Percentiles rank a stretch among this genome's conserved stretches.
These are phyloP conservation scores for Pseudoscleropodium purum DNA, from an alignment of 225 moss, liverwort and hornwort species.

Conservation along the genomic window DNA sequence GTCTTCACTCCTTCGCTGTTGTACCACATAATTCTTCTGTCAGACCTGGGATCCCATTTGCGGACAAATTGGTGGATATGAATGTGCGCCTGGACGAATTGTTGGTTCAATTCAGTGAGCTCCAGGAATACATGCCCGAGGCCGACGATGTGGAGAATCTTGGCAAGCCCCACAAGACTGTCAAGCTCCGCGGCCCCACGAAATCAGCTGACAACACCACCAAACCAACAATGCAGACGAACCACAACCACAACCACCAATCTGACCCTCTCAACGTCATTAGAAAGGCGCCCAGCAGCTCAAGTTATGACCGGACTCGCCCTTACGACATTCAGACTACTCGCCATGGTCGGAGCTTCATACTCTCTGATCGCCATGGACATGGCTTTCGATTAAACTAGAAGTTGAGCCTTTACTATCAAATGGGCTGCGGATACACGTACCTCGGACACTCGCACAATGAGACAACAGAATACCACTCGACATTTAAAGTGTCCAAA, in stretches of 20 bases:
- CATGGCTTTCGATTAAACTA: not conserved
- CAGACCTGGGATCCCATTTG: not conserved
- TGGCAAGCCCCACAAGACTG: not conserved
- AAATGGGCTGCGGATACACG: not conserved
- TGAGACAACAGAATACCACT: not conserved
- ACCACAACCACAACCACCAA: not conserved
- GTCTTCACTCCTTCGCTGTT: not conserved
- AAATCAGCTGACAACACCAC: not conserved
- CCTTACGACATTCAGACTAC: not conserved
- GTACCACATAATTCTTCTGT: not conserved
- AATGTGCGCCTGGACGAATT: conserved; percentile 2
- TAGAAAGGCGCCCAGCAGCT: not conserved
- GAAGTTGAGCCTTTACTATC: not conserved
- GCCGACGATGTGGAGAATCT: not conserved
- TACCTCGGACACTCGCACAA: not conserved
- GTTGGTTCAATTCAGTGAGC: not conserved
- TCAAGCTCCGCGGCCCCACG: not conserved
- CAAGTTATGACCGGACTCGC: not conserved
- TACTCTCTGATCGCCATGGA: not conserved
- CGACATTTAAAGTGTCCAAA: not conserved
- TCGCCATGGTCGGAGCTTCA: not conserved
- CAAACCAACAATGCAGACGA: not conserved
- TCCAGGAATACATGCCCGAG: not conserved
- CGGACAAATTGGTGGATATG: not conserved
- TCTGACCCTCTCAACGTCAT: not conserved